Conservation (phyloP, 225 moss, liverwort and hornwort genomes). For the Sphagnum tenellum region DNA sequence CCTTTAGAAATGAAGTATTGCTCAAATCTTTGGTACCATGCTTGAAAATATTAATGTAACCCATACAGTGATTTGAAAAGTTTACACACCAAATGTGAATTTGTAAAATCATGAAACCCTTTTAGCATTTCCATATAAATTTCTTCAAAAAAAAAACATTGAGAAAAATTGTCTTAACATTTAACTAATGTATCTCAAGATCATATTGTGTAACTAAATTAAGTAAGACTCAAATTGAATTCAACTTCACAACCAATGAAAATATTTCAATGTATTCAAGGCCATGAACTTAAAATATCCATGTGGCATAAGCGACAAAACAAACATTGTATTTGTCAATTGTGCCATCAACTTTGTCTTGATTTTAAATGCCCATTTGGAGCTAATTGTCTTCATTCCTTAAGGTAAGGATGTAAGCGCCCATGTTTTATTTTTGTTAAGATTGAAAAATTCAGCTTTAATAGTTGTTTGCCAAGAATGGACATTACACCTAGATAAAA, state of each 20-base stretch:
- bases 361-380: conserved; percentile 2
- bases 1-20: not conserved
- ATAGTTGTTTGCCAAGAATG: not conserved
- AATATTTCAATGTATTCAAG: conserved; percentile 1
- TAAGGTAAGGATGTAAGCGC: not conserved
- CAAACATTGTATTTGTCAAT: conserved; percentile 2
- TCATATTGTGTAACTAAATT: conserved; percentile 2
- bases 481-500: not conserved
- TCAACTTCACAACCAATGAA: conserved; percentile 1
- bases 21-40: conserved; percentile 4
- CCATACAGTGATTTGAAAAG: conserved; percentile 3
- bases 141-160: not conserved
- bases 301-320: not conserved
- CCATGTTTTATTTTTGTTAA: conserved; percentile 7
- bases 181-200: not conserved
- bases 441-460: not conserved
- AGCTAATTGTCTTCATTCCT: not conserved
- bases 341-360: not conserved
- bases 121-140: conserved; percentile 5
- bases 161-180: not conserved
- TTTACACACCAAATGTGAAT: conserved; percentile 3
- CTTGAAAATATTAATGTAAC: not conserved
- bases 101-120: not conserved
- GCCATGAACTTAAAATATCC: not conserved
- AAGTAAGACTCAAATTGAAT: not conserved